A percentile compares a stretch with the other conserved stretches of the same genome.
These are phyloP conservation scores for Diaporthe sp. DNA, from an alignment of 2,329 filamentous ascomycete species.

Conservation along the genomic window DNA sequence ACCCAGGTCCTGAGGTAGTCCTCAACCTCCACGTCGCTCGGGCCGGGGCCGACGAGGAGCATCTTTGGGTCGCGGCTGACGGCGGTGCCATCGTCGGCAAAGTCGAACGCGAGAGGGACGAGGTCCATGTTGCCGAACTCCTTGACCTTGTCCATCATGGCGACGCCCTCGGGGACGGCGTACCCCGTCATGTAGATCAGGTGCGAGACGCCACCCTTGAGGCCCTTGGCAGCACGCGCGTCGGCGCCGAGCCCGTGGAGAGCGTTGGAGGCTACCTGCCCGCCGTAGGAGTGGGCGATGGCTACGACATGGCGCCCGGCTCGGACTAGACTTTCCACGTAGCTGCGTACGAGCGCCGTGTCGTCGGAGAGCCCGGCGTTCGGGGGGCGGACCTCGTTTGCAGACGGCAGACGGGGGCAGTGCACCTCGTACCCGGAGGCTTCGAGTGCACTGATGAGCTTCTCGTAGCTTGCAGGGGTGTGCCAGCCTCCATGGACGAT, in stretches of 20 bases:
- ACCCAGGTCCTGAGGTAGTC: not conserved
- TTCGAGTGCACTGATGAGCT: too few species aligned
- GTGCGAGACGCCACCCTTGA: not conserved
- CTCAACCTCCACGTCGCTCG: not conserved
- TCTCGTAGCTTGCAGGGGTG: too few species aligned
- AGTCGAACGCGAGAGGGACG: not conserved
- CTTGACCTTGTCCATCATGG: not conserved
- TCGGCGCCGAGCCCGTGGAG: not conserved
- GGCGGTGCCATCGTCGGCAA: not conserved
- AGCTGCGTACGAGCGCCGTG: slow-evolving; percentile 4
- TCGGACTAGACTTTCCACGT: not conserved
- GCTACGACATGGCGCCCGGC: not conserved
- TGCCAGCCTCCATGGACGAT: too few species aligned
- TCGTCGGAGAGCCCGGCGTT: not conserved
- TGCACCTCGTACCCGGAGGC: slow-evolving; percentile 25
- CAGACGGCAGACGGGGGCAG: not conserved
- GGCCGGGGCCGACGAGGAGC: not conserved
- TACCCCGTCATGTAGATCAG: not conserved
- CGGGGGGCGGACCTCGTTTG: not conserved
- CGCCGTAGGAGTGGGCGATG: slow-evolving; percentile 14
- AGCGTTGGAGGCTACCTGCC: slow-evolving; percentile 4
- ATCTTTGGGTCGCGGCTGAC: not conserved
- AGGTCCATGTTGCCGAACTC: slow-evolving; percentile 4
- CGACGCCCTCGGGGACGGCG: not conserved
- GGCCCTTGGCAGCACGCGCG: not conserved